A percentile compares a stretch with the other conserved stretches of the same genome.
Evolutionary conservation across 1,139 yeast genomes (phyloP).

Genomic region (Hyphopichia fennica): DNA sequence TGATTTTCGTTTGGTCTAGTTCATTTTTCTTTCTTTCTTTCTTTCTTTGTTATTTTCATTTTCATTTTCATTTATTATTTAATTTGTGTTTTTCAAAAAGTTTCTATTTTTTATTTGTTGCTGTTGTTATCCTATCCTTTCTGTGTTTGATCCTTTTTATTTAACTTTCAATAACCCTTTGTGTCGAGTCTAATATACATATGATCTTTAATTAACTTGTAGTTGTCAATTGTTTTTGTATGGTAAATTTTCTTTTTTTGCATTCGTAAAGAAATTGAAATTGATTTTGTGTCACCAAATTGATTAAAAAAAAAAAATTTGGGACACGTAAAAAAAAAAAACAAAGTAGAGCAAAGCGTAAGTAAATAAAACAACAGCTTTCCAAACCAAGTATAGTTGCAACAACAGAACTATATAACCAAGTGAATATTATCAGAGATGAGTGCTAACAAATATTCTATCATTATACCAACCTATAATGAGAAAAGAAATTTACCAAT

Average conservation of each 20-base stretch:
- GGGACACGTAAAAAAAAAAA: constrained; percentile 8
- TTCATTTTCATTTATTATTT: background rate
- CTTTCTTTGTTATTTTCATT: background rate
- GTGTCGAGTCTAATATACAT: background rate
- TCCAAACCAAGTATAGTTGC: background rate
- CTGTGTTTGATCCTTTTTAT: background rate
- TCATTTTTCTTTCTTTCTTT: background rate
- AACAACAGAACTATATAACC: background rate
- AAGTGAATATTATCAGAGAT: background rate
- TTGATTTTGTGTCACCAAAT: constrained; percentile 3
- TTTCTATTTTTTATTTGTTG: background rate
- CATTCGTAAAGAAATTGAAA: too few species aligned
- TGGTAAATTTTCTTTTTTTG: too few species aligned
- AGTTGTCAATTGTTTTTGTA: too few species aligned
- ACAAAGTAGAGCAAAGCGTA: background rate
- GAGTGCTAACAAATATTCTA: constrained; percentile 59
- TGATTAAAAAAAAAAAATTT: background rate
- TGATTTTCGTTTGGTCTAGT: background rate
- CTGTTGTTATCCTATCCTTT: background rate
- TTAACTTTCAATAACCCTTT: background rate
- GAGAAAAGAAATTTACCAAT: constrained; percentile 73
- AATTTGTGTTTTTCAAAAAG: background rate
- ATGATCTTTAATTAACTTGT: too few species aligned
- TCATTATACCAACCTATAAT: constrained; percentile 78
- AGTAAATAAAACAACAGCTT: background rate